Evolutionary conservation across 257 asterid species (phyloP).

Genomic region (Buddleja alternifolia): DNA sequence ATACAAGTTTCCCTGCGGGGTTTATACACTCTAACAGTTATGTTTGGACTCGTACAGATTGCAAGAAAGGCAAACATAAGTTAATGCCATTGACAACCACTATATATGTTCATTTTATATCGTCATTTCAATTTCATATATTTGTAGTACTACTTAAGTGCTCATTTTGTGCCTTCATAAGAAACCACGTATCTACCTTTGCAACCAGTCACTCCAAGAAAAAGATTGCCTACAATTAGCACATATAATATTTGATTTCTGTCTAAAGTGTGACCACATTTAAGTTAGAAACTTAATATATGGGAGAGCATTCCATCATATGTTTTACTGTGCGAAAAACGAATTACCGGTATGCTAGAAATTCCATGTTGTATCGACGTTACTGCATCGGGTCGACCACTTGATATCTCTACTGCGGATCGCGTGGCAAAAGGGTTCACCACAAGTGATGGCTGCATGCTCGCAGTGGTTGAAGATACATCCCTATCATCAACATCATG

Average conservation of each 20-base stretch:
- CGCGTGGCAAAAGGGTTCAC: slow-evolving; percentile 19
- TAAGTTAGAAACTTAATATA: neutral
- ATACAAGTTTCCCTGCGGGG: no score
- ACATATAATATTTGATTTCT: no score
- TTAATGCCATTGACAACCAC: neutral
- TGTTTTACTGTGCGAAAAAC: neutral
- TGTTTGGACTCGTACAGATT: neutral
- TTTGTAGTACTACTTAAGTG: no score
- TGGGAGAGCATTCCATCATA: neutral
- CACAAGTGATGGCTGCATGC: slow-evolving; percentile 24
- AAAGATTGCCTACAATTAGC: no score
- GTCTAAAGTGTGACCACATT: no score
- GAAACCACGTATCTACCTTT: no score
- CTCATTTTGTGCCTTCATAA: no score
- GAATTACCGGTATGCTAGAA: slow-evolving; percentile 34
- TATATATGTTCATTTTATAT: no score
- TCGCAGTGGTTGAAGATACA: slow-evolving; percentile 26
- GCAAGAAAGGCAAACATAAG: neutral
- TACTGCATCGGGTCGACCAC: slow-evolving; percentile 16
- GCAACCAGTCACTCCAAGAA: no score
- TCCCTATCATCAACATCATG: slow-evolving; percentile 27
- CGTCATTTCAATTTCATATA: no score
- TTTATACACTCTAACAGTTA: neutral
- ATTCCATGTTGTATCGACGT: slow-evolving; percentile 29
- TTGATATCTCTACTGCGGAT: neutral